A percentile compares a stretch with the other conserved stretches of the same genome.
Conservation (phyloP, 2,329 filamentous ascomycete species). For the Fusarium protoensiforme region DNA sequence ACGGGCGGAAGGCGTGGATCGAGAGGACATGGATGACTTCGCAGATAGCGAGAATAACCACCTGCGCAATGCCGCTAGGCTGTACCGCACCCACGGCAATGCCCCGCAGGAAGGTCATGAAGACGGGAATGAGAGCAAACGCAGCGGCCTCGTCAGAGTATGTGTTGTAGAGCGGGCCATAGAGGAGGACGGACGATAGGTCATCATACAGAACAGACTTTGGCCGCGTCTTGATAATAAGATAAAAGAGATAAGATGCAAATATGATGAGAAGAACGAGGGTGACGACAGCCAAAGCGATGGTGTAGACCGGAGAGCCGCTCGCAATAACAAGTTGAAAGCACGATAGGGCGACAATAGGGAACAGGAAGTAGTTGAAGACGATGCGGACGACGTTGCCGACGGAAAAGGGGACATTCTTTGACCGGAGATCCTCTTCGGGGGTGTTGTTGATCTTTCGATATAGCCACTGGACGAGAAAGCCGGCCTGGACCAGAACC, state of each 20-base stretch:
- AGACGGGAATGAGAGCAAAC: slow-evolving; percentile 87
- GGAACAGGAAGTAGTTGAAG: slow-evolving; percentile 92
- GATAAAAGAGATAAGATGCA: slow-evolving; percentile 80
- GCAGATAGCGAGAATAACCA: slow-evolving; percentile 91
- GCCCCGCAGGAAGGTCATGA: slow-evolving; percentile 86
- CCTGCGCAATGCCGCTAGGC: slow-evolving; percentile 90
- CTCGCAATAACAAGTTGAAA: slow-evolving; percentile 87
- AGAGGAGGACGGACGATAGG: slow-evolving; percentile 86
- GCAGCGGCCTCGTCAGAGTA: slow-evolving; percentile 93
- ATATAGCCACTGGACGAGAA: slow-evolving; percentile 80
- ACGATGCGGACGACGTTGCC: slow-evolving; percentile 86
- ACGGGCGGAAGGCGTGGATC: slow-evolving; percentile 89
- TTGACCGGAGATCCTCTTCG: slow-evolving; percentile 88
- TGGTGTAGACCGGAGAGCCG: slow-evolving; percentile 74
- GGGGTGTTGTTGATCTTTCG: slow-evolving; percentile 76
- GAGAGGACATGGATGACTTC: slow-evolving; percentile 92
- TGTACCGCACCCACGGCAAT: slow-evolving; percentile 94
- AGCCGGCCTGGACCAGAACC: slow-evolving; percentile 79
- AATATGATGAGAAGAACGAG: slow-evolving; percentile 79
- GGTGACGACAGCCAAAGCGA: slow-evolving; percentile 80
- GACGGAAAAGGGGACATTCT: slow-evolving; percentile 88
- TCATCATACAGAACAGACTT: slow-evolving; percentile 93
- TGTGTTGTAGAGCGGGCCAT: slow-evolving; percentile 96
- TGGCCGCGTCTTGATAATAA: slow-evolving; percentile 84
- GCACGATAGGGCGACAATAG: slow-evolving; percentile 85